Evolutionary conservation across 1,284 basidiomycete species (phyloP).

Genomic region (Albatrellus sp.): DNA sequence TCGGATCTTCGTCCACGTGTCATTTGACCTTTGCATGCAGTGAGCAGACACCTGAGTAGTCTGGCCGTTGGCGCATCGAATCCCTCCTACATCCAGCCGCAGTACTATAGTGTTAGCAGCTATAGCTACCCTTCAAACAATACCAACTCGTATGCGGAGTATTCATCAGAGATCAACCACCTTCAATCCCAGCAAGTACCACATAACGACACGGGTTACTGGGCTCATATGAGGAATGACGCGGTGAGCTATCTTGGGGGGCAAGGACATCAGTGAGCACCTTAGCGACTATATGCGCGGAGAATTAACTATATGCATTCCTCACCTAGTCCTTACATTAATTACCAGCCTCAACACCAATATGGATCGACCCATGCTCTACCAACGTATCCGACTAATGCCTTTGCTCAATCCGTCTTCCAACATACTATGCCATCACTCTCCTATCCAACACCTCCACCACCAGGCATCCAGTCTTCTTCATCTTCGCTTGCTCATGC

Average conservation of each 20-base stretch:
- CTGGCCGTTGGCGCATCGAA: conserved; percentile 41
- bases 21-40: conserved; percentile 23
- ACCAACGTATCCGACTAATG: conserved; percentile 33
- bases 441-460: conserved; percentile 58
- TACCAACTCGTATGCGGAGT: conserved; percentile 43
- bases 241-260: conserved; percentile 37
- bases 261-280: conserved; percentile 30
- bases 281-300: background rate
- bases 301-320: conserved; percentile 10
- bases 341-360: conserved; percentile 9
- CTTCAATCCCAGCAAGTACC: conserved; percentile 28
- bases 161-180: conserved; percentile 39
- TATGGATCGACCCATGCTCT: conserved; percentile 15
- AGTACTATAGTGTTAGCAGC: conserved; percentile 30
- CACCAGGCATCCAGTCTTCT: conserved; percentile 44
- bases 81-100: conserved; percentile 50
- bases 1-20: background rate
- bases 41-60: conserved; percentile 48
- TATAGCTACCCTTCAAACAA: conserved; percentile 30
- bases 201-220: conserved; percentile 32
- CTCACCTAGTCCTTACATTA: conserved; percentile 12
- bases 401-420: conserved; percentile 51
- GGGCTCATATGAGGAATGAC: conserved; percentile 39
- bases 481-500: conserved; percentile 64
- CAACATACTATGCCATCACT: conserved; percentile 44